Evolutionary conservation across 2,329 filamentous ascomycete species (phyloP).

Genomic region (Venturiaceae sp.): DNA sequence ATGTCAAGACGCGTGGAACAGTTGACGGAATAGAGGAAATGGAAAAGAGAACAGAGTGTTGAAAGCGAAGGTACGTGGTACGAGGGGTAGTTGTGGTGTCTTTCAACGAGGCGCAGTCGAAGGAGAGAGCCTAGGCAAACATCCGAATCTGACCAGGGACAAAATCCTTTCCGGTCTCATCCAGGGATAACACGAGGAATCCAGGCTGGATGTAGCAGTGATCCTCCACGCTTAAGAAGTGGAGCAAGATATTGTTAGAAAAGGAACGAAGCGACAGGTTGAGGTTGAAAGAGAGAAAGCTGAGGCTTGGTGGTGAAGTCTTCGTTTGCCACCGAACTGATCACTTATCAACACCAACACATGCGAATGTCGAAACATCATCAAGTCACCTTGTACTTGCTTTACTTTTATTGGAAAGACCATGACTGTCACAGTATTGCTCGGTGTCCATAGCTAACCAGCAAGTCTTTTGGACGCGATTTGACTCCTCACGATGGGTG

Average conservation of each 20-base stretch:
- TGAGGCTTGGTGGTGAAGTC: background rate
- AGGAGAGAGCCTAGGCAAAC: background rate
- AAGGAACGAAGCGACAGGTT: background rate
- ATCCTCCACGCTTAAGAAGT: background rate
- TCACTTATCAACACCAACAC: background rate
- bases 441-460: too few relatives aligned
- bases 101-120: background rate
- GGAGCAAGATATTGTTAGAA: background rate
- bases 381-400: too few relatives aligned
- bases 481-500: too few relatives aligned
- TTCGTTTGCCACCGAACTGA: background rate
- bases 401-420: too few relatives aligned
- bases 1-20: constrained; percentile 11
- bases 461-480: too few relatives aligned
- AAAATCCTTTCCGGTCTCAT: background rate
- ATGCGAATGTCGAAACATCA: too few relatives aligned
- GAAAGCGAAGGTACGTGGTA: background rate
- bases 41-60: background rate
- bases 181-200: background rate
- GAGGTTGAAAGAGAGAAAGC: background rate
- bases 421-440: too few relatives aligned
- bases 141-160: background rate
- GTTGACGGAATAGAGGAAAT: background rate
- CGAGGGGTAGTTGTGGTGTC: background rate
- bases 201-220: background rate